Conservation (phyloP, 805 yeast species). For the Sporopachydermia lactativora region DNA sequence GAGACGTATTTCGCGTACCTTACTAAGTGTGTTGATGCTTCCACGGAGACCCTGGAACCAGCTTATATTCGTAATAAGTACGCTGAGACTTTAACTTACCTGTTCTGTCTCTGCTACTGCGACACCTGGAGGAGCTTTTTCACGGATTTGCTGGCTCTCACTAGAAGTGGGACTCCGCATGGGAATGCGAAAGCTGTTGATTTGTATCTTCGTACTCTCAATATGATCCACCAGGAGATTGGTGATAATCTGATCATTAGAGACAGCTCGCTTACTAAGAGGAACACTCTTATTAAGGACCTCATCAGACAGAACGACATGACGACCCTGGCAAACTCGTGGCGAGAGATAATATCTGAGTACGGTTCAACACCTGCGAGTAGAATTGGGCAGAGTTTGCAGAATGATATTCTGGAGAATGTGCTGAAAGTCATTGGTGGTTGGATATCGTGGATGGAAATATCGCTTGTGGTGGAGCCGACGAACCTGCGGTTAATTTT, state of each 20-base stretch:
- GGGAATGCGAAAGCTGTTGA: constrained; percentile 39
- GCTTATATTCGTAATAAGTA: constrained; percentile 38
- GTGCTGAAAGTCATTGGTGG: constrained; percentile 60
- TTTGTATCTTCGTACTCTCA: constrained; percentile 57
- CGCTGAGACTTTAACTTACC: constrained; percentile 37
- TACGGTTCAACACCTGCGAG: constrained; percentile 15
- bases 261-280: constrained; percentile 39
- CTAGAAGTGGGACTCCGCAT: constrained; percentile 16
- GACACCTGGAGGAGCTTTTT: constrained; percentile 36
- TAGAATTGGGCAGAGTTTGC: constrained; percentile 12
- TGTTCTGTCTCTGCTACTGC: constrained; percentile 36
- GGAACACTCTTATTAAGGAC: constrained; percentile 69
- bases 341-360: constrained; percentile 45
- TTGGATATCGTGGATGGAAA: constrained; percentile 89
- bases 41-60: constrained; percentile 18
- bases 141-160: constrained; percentile 30
- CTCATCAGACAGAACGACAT: constrained; percentile 67
- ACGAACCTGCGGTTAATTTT: constrained; percentile 44
- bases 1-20: constrained; percentile 33
- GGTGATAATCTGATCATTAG: constrained; percentile 82
- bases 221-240: constrained; percentile 76
- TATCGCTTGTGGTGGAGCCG: constrained; percentile 51
- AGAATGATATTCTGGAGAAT: constrained; percentile 37
- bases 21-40: constrained; percentile 12
- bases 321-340: constrained; percentile 42